These are phyloP conservation scores for Hyaloscypha variabilis DNA, from an alignment of 495 filamentous ascomycete species.

Conservation along the genomic window DNA sequence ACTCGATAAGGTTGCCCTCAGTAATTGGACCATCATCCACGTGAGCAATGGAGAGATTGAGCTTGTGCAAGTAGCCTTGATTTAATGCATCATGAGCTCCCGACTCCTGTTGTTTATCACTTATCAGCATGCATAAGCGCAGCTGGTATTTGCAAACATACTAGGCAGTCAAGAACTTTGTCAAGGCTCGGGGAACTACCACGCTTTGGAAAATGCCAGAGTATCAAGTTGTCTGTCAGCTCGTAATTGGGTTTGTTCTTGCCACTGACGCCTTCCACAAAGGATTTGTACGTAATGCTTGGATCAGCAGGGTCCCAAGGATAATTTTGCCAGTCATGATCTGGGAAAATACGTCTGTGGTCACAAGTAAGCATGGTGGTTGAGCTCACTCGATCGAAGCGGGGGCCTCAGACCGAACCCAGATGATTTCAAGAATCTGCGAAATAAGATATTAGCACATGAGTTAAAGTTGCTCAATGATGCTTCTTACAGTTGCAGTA, in stretches of 20 bases:
- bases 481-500: slow-evolving; percentile 22
- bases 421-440: slow-evolving; percentile 19
- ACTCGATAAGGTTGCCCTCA: slow-evolving; percentile 24
- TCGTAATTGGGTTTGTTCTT: slow-evolving; percentile 1
- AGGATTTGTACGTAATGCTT: slow-evolving; percentile 19
- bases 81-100: slow-evolving; percentile 28
- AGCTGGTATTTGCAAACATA: slow-evolving; percentile 8
- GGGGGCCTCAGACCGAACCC: slow-evolving; percentile 9
- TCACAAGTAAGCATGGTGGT: neutral
- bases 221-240: neutral
- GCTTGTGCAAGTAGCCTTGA: slow-evolving; percentile 25
- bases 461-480: neutral
- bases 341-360: slow-evolving; percentile 19
- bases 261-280: slow-evolving; percentile 8
- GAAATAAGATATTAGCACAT: neutral
- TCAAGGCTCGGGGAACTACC: slow-evolving; percentile 13
- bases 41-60: slow-evolving; percentile 27
- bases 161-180: slow-evolving; percentile 31
- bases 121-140: neutral
- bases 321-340: slow-evolving; percentile 9
- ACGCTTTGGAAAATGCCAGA: slow-evolving; percentile 26
- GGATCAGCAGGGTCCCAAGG: slow-evolving; percentile 27
- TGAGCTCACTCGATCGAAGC: neutral
- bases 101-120: slow-evolving; percentile 26
- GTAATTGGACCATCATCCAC: slow-evolving; percentile 11